Evolutionary conservation across 768 basidiomycete genomes (phyloP).

Genomic region (Clathrus columnatus): DNA sequence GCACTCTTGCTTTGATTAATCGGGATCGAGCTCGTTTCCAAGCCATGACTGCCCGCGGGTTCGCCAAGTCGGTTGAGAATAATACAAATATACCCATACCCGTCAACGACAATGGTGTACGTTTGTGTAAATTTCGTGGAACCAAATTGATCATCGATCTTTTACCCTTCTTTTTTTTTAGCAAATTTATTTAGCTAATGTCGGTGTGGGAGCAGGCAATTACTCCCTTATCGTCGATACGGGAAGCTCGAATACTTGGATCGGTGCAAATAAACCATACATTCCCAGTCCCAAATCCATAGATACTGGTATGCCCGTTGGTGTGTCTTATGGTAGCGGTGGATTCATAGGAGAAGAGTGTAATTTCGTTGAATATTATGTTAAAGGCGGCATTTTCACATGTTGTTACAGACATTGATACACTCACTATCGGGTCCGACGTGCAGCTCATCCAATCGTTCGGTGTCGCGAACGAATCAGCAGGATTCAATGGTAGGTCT

Average conservation of each 20-base stretch:
- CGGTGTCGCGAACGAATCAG: conserved; percentile 25
- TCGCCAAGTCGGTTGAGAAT: neutral
- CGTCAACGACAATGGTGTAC: neutral
- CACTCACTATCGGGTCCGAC: conserved; percentile 43
- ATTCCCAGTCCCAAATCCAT: conserved; percentile 17
- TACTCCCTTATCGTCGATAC: neutral
- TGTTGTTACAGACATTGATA: conserved; percentile 35
- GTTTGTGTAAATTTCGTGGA: neutral
- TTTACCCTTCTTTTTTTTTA: neutral
- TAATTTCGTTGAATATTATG: conserved; percentile 4
- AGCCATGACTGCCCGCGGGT: neutral
- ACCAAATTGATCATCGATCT: too few relatives aligned
- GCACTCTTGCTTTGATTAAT: neutral
- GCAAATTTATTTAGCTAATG: neutral
- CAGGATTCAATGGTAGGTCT: conserved; percentile 18
- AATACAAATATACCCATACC: neutral
- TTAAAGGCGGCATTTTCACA: neutral
- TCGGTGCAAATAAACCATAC: conserved; percentile 20
- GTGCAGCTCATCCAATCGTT: conserved; percentile 25
- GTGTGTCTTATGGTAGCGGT: conserved; percentile 49
- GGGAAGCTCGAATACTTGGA: conserved; percentile 24
- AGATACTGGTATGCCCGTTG: conserved; percentile 2
- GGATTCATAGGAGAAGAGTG: conserved; percentile 5
- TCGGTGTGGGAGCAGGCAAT: neutral
- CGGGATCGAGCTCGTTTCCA: neutral